Conservation (phyloP, 441 rosid species). For the Gossypium davidsonii region DNA sequence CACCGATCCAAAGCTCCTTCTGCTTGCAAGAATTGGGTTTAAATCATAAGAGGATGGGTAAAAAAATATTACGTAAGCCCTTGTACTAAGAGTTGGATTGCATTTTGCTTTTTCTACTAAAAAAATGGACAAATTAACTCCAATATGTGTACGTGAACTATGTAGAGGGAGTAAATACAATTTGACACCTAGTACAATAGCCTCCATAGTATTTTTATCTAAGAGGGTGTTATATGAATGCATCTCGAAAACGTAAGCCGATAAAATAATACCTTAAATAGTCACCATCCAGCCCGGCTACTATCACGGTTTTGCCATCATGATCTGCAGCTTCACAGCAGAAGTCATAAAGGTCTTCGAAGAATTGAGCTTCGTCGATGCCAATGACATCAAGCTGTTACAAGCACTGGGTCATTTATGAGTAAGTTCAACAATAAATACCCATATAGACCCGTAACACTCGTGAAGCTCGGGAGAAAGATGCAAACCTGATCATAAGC, state of each 20-base stretch:
- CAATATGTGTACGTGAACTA: no score
- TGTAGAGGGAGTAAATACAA: no score
- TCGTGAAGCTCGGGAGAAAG: neutral
- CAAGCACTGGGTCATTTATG: slow-evolving; percentile 5
- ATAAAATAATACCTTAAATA: slow-evolving; percentile 35
- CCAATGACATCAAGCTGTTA: slow-evolving; percentile 75
- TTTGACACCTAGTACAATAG: no score
- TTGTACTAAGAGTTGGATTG: no score
- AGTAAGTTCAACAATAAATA: slow-evolving; percentile 6
- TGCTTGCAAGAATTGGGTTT: slow-evolving; percentile 19
- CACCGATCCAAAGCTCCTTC: slow-evolving; percentile 77
- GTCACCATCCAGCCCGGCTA: slow-evolving; percentile 48
- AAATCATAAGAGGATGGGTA: neutral
- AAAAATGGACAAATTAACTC: no score
- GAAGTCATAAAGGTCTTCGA: slow-evolving; percentile 66
- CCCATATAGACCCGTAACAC: neutral
- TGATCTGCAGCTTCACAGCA: slow-evolving; percentile 69
- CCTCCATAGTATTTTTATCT: no score
- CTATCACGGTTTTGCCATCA: slow-evolving; percentile 60
- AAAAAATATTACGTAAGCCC: neutral
- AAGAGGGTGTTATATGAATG: neutral
- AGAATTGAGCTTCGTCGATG: slow-evolving; percentile 80
- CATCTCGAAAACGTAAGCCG: neutral
- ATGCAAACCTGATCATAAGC: slow-evolving; percentile 49
- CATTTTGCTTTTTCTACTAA: no score